Conservation (phyloP, 202 grass and related monocot genomes). For the Bolboschoenoplectus hybrid region DNA sequence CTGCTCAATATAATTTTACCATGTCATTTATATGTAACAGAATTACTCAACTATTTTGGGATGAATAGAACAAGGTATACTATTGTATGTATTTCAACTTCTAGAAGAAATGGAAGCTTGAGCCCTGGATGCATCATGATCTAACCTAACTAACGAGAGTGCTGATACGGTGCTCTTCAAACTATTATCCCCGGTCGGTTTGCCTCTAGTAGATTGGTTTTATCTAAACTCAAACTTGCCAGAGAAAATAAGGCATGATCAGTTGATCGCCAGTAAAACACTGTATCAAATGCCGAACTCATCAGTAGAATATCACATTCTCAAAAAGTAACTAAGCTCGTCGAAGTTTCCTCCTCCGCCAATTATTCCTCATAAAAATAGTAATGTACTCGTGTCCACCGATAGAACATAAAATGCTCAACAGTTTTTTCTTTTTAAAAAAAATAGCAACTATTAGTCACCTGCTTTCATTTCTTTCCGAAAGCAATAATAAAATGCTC, state of each 20-base stretch:
- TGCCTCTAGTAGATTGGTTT: background rate
- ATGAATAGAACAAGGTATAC: background rate
- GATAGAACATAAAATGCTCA: background rate
- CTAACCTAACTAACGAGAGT: background rate
- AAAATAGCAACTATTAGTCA: too few species aligned
- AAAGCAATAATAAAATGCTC: background rate
- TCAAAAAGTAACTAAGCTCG: background rate
- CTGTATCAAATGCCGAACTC: background rate
- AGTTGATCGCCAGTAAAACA: slow-evolving; percentile 5
- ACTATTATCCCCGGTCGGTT: background rate
- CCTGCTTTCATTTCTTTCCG: too few species aligned
- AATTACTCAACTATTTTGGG: background rate
- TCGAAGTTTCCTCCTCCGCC: background rate
- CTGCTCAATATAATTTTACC: background rate
- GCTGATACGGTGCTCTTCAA: background rate
- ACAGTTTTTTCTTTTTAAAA: background rate
- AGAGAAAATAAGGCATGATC: background rate
- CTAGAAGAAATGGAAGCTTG: background rate
- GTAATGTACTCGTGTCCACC: background rate
- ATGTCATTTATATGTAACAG: background rate
- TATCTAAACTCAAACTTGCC: background rate
- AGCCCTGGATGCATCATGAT: background rate
- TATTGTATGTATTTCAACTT: background rate
- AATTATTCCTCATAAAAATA: background rate
- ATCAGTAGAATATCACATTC: background rate